Conservation (phyloP, 2,329 filamentous ascomycete genomes). For the Lecanosticta acicola region DNA sequence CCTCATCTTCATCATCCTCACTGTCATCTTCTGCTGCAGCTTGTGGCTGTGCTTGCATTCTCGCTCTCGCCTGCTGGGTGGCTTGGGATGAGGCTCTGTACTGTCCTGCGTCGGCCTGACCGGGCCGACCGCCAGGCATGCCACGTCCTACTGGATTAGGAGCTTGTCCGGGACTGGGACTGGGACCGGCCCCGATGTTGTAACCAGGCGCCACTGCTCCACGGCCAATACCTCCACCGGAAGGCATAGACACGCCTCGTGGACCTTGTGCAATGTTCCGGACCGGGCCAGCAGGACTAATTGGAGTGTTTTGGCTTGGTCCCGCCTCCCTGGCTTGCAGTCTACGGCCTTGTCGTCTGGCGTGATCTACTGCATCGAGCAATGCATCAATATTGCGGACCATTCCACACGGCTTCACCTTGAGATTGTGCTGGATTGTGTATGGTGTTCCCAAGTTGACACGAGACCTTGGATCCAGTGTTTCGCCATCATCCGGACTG, state of each 20-base stretch:
- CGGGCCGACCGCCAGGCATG: too few species aligned
- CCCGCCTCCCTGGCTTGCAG: neutral
- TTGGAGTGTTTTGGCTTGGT: neutral
- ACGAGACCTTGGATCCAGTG: conserved; percentile 6
- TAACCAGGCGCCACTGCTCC: too few species aligned
- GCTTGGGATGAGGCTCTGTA: neutral
- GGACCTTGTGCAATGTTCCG: too few species aligned
- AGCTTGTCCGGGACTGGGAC: too few species aligned
- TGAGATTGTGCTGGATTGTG: conserved; percentile 24
- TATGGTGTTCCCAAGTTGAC: conserved; percentile 12
- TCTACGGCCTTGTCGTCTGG: neutral
- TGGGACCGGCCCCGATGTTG: too few species aligned
- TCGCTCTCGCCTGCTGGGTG: neutral
- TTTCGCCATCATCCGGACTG: conserved; percentile 6
- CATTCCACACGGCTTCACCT: conserved; percentile 18
- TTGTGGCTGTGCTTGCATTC: too few species aligned
- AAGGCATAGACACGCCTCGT: too few species aligned
- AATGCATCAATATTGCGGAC: conserved; percentile 8
- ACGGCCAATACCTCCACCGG: too few species aligned
- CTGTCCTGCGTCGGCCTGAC: too few species aligned
- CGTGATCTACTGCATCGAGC: neutral
- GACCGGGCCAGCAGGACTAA: too few species aligned
- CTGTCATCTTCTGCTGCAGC: too few species aligned
- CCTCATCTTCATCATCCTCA: neutral
- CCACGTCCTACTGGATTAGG: too few species aligned